These are phyloP conservation scores for Asterionellopsis glacialis DNA, from an alignment of 108 stramenopile genomes.

Conservation along the genomic window DNA sequence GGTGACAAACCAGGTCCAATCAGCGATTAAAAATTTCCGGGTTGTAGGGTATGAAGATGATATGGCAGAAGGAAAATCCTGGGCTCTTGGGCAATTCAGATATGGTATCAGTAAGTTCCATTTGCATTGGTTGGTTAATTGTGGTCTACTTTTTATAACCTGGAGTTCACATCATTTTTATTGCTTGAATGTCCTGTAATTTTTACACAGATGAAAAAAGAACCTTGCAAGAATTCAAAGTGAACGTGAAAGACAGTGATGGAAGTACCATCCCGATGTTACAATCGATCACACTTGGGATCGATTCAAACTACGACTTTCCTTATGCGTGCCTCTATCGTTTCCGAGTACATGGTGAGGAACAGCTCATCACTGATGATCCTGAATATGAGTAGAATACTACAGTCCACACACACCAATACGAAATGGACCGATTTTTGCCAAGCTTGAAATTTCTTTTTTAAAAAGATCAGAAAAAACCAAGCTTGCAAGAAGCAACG, in stretches of 20 bases:
- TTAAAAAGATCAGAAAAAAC: no score
- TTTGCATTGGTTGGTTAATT: no score
- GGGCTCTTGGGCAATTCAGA: constrained; percentile 52
- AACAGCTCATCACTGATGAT: no score
- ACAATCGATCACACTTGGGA: constrained; percentile 58
- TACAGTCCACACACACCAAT: no score
- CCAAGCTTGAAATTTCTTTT: no score
- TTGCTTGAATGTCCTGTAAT: neutral
- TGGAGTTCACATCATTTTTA: no score
- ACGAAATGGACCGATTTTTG: no score
- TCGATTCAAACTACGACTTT: constrained; percentile 78
- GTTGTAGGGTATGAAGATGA: constrained; percentile 61
- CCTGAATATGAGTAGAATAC: no score
- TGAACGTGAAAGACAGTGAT: constrained; percentile 21
- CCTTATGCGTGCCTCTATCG: constrained; percentile 77
- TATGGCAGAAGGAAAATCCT: constrained; percentile 46
- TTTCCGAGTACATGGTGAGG: constrained; percentile 66
- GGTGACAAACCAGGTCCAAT: constrained; percentile 23
- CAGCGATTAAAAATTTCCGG: constrained; percentile 54
- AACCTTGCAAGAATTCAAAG: constrained; percentile 53
- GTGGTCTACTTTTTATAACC: no score
- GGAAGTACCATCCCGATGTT: constrained; percentile 50
- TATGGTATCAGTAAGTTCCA: constrained; percentile 24
- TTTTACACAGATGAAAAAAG: constrained; percentile 3
- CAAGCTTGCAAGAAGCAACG: no score